Evolutionary conservation across 2,329 filamentous ascomycete genomes (phyloP).

Genomic region (Penicillium sp.): DNA sequence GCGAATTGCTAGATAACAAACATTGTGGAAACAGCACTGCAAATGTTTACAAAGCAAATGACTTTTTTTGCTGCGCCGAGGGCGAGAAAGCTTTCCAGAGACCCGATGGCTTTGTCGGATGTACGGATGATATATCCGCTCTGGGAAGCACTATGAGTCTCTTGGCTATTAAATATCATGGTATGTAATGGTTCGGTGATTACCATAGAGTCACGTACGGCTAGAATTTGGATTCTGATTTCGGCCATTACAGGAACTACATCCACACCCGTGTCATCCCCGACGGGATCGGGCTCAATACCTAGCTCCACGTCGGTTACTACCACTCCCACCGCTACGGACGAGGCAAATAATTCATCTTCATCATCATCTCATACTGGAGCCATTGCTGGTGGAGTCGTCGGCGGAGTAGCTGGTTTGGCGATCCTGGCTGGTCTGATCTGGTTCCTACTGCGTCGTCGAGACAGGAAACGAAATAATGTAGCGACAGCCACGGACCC

Average conservation of each 20-base stretch:
- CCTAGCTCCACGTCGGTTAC: background rate
- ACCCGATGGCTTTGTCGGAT: conserved; percentile 13
- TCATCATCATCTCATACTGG: conserved; percentile 2
- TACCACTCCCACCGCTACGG: background rate
- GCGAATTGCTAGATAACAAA: conserved; percentile 6
- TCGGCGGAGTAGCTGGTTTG: conserved; percentile 18
- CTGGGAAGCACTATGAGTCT: background rate
- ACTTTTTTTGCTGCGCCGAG: conserved; percentile 25
- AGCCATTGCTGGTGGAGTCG: conserved; percentile 15
- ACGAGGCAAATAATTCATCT: background rate
- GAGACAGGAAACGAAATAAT: background rate
- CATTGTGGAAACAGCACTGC: conserved; percentile 24
- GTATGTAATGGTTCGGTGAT: background rate
- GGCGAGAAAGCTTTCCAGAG: conserved; percentile 13
- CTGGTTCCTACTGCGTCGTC: conserved; percentile 18
- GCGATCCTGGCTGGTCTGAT: conserved; percentile 13
- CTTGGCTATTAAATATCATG: conserved; percentile 2
- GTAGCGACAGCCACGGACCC: background rate
- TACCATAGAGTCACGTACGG: too few relatives aligned
- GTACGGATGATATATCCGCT: conserved; percentile 9
- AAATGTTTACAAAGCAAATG: conserved; percentile 23
- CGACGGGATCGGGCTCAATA: background rate
- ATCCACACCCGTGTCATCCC: background rate
- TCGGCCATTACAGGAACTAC: background rate
- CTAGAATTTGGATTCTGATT: too few relatives aligned